Evolutionary conservation across 2,329 filamentous ascomycete genomes (phyloP).

Genomic region (Lomentospora prolificans): DNA sequence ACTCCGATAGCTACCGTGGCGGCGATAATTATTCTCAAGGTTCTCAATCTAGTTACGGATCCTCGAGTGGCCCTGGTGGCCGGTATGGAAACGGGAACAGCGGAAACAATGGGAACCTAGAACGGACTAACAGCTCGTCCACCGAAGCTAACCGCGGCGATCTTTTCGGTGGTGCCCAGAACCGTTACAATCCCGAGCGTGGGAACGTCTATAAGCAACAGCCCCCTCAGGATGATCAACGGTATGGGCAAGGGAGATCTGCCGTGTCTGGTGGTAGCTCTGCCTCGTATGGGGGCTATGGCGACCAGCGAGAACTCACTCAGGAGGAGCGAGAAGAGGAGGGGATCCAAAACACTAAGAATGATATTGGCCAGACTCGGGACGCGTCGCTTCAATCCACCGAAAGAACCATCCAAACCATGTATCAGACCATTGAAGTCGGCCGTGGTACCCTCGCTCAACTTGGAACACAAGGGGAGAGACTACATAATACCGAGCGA

Average conservation of each 20-base stretch:
- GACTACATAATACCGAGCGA: conserved; percentile 71
- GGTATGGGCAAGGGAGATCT: not conserved
- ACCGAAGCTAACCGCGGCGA: conserved; percentile 46
- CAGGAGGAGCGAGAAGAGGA: conserved; percentile 68
- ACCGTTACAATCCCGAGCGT: conserved; percentile 34
- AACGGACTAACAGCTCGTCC: not conserved
- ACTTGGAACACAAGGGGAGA: conserved; percentile 69
- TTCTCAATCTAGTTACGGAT: not conserved
- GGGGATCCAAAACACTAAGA: conserved; percentile 53
- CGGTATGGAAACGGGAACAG: not conserved
- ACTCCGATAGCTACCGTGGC: conserved; percentile 18
- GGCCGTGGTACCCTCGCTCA: conserved; percentile 22
- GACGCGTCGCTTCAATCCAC: conserved; percentile 35
- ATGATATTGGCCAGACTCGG: conserved; percentile 45
- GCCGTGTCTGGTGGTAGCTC: conserved; percentile 1
- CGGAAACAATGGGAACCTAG: not conserved
- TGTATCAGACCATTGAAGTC: conserved; percentile 29
- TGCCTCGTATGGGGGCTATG: conserved; percentile 40
- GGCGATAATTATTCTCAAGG: not conserved
- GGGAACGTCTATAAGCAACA: not conserved
- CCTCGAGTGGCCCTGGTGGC: not conserved
- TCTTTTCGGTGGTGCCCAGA: conserved; percentile 49
- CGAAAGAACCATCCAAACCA: conserved; percentile 27
- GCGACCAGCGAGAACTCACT: conserved; percentile 67
- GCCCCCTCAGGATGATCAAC: not conserved